Base-by-base conservation (phyloP, 306 rosid genomes). In the Gleditsia sinensis region DNA sequence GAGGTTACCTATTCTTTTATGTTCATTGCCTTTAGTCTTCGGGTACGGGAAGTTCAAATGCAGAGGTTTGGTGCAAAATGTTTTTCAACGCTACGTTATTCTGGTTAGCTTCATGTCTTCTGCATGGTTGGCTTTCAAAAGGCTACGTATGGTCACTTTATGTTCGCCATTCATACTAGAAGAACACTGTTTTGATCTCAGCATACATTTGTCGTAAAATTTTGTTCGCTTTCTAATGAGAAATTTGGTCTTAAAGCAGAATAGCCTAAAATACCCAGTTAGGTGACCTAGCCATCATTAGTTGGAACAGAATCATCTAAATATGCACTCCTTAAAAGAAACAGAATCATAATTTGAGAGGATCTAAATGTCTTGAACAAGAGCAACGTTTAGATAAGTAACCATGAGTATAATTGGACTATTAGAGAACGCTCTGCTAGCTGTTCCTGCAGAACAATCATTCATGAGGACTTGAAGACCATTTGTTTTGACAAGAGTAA, bases 401-500 rank as follows among this genome's bases (percentile, higher is more conserved):
- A 78, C 23, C 70, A 23, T 4, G 14, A 54, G 39, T 43, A 75
- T 46, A 67, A 21, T 61, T n/a, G n/a, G n/a, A n/a, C n/a, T n/a
- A n/a, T n/a, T 51, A 49, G 63, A 25, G 67, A 9, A 42, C 13
- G 27, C 54, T 76, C 69, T 58, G 28, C 45, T 9, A 58, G 72
- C 27, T 79, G n/a, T 75, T 72, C 45, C 62, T 75, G 59, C 75
- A 11, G 60, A 51, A 67, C 23, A 60, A 32, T 69, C 51, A 56
- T 64, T 46, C 60, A 46, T 9, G 40, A 46, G 32, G 34, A 80
- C 14, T 24, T 11, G 56, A 49, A 43, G 43, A 61, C 27, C 51
- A 32, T 8, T 5, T 17, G 9, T 27, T 7, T 42, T 13, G 27
- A 33, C 58, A 40, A n/a, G 32, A 46, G 37, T 4, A 40, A 71